Evolutionary conservation across 164 flowering plant genomes (phyloP).

Genomic region (Vitis rotundifolia): DNA sequence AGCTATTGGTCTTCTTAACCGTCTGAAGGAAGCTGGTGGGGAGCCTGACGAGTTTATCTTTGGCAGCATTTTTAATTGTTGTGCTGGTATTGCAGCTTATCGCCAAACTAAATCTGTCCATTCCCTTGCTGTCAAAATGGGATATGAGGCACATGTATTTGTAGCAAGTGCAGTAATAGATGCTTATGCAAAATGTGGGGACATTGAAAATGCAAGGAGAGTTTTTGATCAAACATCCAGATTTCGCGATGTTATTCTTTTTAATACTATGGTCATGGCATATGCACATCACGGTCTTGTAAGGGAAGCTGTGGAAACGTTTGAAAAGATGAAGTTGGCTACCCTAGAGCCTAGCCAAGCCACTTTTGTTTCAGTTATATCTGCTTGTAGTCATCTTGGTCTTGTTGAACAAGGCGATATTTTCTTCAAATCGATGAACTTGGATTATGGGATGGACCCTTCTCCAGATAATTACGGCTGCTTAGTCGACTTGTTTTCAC

Average conservation of each 20-base stretch:
- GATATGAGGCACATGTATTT: conserved; percentile 33
- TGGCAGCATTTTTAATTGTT: conserved; percentile 44
- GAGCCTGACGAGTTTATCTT: conserved; percentile 55
- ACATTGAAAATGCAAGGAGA: conserved; percentile 40
- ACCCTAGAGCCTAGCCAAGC: conserved; percentile 46
- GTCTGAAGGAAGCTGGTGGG: conserved; percentile 32
- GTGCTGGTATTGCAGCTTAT: conserved; percentile 35
- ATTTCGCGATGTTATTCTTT: conserved; percentile 33
- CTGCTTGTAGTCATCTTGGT: conserved; percentile 55
- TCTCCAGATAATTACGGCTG: conserved; percentile 46
- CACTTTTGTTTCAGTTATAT: conserved; percentile 51
- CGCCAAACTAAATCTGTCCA: conserved; percentile 40
- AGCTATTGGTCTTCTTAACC: conserved; percentile 32
- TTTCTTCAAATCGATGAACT: conserved; percentile 38
- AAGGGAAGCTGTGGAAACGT: conserved; percentile 39
- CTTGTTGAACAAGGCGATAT: conserved; percentile 39
- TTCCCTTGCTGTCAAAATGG: conserved; percentile 39
- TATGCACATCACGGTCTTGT: conserved; percentile 57
- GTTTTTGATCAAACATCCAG: conserved; percentile 27
- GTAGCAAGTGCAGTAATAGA: conserved; percentile 53
- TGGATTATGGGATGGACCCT: conserved; percentile 36
- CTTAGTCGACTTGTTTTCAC: conserved; percentile 54
- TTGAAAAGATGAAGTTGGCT: conserved; percentile 37
- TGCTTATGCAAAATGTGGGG: conserved; percentile 64
- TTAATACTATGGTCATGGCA: conserved; percentile 53